phyloP scores from a whole-genome alignment of 176 grass and related monocot genomes.

The Hordeum marinum region DNA sequence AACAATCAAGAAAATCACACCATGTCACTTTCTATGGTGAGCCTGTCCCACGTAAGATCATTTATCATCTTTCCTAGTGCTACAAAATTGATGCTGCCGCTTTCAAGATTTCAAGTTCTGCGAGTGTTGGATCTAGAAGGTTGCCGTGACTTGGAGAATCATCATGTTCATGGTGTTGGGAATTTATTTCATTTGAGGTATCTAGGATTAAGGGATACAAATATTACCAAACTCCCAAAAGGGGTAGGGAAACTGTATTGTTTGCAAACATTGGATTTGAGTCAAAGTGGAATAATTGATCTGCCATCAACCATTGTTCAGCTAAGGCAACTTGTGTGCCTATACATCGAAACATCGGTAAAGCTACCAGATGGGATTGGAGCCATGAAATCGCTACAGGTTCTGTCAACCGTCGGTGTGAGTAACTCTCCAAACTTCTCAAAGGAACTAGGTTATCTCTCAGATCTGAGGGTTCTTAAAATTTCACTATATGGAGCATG shows the following conservation, averaged over 20 bases:
- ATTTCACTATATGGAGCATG: neutral
- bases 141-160: neutral
- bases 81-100: neutral
- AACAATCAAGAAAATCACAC: neutral
- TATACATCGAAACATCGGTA: neutral
- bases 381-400: neutral
- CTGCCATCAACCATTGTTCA: neutral
- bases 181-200: neutral
- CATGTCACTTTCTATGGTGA: too few relatives aligned
- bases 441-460: neutral
- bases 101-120: conserved; percentile 7
- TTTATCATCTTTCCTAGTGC: conserved; percentile 10
- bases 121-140: conserved; percentile 13
- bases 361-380: conserved; percentile 12
- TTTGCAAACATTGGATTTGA: conserved; percentile 19
- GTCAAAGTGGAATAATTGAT: neutral
- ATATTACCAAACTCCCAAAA: neutral
- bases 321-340: neutral
- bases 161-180: neutral
- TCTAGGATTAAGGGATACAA: conserved; percentile 8
- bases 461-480: neutral
- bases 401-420: neutral
- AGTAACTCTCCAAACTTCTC: neutral
- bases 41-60: neutral
- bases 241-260: neutral